phyloP scores from a whole-genome alignment of 2,329 filamentous ascomycete genomes.

The Clarireedia monteithiana region DNA sequence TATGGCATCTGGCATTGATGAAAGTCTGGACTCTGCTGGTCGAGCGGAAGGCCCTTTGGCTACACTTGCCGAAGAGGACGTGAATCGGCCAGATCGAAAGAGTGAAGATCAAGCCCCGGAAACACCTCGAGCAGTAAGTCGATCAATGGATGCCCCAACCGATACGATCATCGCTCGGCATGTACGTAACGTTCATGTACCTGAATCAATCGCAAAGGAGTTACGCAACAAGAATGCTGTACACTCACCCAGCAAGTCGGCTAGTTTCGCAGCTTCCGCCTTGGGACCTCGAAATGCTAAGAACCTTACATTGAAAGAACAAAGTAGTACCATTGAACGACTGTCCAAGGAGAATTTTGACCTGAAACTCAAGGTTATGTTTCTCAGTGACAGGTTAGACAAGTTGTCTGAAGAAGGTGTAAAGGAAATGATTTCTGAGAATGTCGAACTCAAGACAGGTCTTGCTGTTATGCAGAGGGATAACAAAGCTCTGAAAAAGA shows the following conservation, averaged over 20 bases:
- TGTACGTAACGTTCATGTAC: constrained; percentile 83
- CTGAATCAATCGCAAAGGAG: constrained; percentile 78
- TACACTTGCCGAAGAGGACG: constrained; percentile 52
- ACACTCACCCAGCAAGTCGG: constrained; percentile 47
- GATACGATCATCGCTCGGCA: constrained; percentile 86
- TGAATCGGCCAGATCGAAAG: constrained; percentile 38
- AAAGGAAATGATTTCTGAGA: constrained; percentile 96
- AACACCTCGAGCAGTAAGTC: constrained; percentile 60
- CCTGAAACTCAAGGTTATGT: constrained; percentile 94
- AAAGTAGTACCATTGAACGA: constrained; percentile 93
- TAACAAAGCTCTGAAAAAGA: constrained; percentile 72
- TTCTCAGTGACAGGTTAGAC: constrained; percentile 85
- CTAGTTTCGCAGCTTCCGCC: constrained; percentile 41
- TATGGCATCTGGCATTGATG: constrained; percentile 70
- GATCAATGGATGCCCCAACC: constrained; percentile 57
- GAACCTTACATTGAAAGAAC: constrained; percentile 87
- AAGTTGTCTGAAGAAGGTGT: constrained; percentile 93
- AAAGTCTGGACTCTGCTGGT: constrained; percentile 29
- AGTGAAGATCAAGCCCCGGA: constrained; percentile 44
- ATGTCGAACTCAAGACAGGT: constrained; percentile 88
- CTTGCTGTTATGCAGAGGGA: constrained; percentile 86
- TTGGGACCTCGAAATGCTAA: constrained; percentile 47
- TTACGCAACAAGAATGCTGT: constrained; percentile 70
- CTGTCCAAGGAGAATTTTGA: constrained; percentile 98
- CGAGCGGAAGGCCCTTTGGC: constrained; percentile 42